A percentile compares a stretch with the other conserved stretches of the same genome.
phyloP scores from a whole-genome alignment of 192 early-diverging fungal species.

The Coemansia sp. region DNA sequence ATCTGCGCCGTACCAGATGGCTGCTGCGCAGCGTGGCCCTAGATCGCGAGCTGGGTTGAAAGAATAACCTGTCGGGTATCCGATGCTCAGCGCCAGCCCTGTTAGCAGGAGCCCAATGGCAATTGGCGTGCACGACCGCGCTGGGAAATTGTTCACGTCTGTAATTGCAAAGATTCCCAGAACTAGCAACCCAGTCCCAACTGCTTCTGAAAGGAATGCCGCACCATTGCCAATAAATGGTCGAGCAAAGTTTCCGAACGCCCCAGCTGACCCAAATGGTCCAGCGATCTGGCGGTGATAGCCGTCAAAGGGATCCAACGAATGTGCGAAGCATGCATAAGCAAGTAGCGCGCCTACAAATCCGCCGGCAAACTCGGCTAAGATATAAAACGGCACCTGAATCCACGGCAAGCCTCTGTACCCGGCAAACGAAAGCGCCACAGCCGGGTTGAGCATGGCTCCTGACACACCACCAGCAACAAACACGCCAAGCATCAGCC shows the following conservation, averaged over 20 bases:
- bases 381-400: slow-evolving; percentile 54
- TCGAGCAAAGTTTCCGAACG: slow-evolving; percentile 50
- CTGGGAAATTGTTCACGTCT: slow-evolving; percentile 57
- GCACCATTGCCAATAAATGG: slow-evolving; percentile 55
- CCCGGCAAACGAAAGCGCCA: slow-evolving; percentile 51
- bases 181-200: slow-evolving; percentile 65
- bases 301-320: slow-evolving; percentile 50
- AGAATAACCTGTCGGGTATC: slow-evolving; percentile 61
- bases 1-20: slow-evolving; percentile 64
- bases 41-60: slow-evolving; percentile 79
- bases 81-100: slow-evolving; percentile 57
- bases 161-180: slow-evolving; percentile 60
- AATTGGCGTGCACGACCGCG: slow-evolving; percentile 54
- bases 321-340: slow-evolving; percentile 50
- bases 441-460: slow-evolving; percentile 55
- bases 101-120: slow-evolving; percentile 62
- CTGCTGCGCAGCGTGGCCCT: slow-evolving; percentile 68
- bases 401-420: slow-evolving; percentile 56
- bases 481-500: slow-evolving; percentile 50
- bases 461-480: slow-evolving; percentile 49
- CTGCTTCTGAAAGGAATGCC: slow-evolving; percentile 55
- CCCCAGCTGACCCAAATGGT: slow-evolving; percentile 43
- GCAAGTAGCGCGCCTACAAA: slow-evolving; percentile 54
- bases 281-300: slow-evolving; percentile 43
- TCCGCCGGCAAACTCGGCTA: slow-evolving; percentile 56